A percentile compares a stretch with the other conserved stretches of the same genome.
Conservation (phyloP, 2,329 filamentous ascomycete genomes). For the Biscogniauxia sp. region DNA sequence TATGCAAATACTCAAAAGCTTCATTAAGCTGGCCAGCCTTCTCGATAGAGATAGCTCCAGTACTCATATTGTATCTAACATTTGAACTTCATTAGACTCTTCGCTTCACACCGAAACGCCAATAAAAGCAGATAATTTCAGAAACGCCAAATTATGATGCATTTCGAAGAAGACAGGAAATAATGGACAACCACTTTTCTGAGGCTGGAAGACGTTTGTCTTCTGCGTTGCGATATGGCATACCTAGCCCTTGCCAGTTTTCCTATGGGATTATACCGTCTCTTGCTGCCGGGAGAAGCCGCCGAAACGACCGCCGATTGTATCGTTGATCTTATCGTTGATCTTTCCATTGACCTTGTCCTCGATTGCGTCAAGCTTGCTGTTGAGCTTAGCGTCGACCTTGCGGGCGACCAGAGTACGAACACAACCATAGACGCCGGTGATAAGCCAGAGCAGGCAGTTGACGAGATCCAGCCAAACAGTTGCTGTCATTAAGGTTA, state of each 20-base stretch:
- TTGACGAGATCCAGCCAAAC: conserved; percentile 72
- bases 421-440: conserved; percentile 41
- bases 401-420: conserved; percentile 41
- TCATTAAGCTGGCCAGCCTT: background rate
- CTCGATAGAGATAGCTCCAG: background rate
- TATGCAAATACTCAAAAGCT: background rate
- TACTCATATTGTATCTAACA: background rate
- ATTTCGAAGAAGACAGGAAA: background rate
- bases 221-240: background rate
- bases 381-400: conserved; percentile 22
- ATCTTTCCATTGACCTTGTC: conserved; percentile 18
- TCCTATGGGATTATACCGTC: background rate
- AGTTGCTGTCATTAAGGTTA: conserved; percentile 62
- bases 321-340: conserved; percentile 10
- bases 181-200: background rate
- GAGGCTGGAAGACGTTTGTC: background rate
- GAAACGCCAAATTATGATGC: background rate
- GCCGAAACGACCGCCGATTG: background rate
- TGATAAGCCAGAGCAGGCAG: conserved; percentile 62
- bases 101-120: background rate
- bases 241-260: no score
- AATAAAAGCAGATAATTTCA: background rate
- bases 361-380: conserved; percentile 2
- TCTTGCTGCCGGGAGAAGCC: background rate
- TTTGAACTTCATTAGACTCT: background rate